Conservation (phyloP, 768 basidiomycete species). For the Trametes cingulata region DNA sequence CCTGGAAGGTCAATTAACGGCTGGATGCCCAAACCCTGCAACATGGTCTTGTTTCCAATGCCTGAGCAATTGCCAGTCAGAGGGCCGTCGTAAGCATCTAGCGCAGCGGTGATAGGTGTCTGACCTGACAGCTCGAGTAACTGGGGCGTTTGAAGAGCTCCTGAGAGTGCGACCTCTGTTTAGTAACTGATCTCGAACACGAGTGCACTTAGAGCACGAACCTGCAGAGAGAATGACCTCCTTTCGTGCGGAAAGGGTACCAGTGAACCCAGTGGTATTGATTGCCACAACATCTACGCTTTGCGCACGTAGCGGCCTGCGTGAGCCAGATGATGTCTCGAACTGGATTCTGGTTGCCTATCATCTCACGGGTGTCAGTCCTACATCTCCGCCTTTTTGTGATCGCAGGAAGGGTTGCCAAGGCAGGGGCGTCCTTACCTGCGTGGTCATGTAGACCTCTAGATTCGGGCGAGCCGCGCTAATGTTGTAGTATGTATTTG, state of each 20-base stretch:
- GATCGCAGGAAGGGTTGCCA: no score
- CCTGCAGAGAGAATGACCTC: constrained; percentile 10
- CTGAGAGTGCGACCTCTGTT: background rate
- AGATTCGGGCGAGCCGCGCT: constrained; percentile 3
- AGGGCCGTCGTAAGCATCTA: no score
- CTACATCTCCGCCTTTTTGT: no score
- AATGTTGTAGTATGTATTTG: constrained; percentile 5
- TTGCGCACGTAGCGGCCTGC: background rate
- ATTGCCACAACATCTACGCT: background rate
- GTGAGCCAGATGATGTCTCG: background rate
- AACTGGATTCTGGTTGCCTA: background rate
- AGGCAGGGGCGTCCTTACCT: no score
- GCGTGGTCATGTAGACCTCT: background rate
- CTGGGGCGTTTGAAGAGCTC: constrained; percentile 5
- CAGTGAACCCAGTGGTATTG: background rate
- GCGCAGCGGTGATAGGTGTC: no score
- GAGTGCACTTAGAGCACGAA: background rate
- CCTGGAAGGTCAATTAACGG: constrained; percentile 9
- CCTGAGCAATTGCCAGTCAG: no score
- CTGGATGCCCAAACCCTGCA: background rate
- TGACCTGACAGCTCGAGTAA: constrained; percentile 12
- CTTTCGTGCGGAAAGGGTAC: background rate
- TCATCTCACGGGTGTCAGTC: no score
- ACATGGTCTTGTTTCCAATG: constrained; percentile 5
- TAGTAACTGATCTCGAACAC: background rate